These are phyloP conservation scores for Thermochaetoides dissita DNA, from an alignment of 2,329 filamentous ascomycete genomes.

Conservation along the genomic window DNA sequence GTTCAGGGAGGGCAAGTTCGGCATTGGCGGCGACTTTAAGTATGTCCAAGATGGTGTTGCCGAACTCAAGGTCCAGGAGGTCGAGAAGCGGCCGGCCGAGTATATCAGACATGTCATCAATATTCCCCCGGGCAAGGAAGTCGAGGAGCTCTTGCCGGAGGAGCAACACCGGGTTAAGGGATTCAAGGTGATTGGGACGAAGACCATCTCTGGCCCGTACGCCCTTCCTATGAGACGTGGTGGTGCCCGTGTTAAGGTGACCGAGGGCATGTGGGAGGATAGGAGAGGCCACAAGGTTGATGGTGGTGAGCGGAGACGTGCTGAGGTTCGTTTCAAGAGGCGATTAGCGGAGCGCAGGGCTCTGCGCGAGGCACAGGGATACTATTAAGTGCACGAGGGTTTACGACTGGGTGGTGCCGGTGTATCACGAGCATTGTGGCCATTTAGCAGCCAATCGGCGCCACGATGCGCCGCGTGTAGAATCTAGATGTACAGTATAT, in stretches of 20 bases:
- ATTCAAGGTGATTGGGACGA: slow-evolving; percentile 54
- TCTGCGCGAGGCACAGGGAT: slow-evolving; percentile 24
- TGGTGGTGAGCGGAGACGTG: slow-evolving; percentile 81
- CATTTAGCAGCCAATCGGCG: background rate
- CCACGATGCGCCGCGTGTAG: slow-evolving; percentile 8
- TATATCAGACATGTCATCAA: slow-evolving; percentile 41
- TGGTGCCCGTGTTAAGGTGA: slow-evolving; percentile 53
- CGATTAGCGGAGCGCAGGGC: slow-evolving; percentile 67
- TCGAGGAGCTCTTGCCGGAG: slow-evolving; percentile 20
- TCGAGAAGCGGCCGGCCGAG: slow-evolving; percentile 20
- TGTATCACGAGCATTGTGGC: slow-evolving; percentile 1
- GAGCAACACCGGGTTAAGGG: slow-evolving; percentile 42
- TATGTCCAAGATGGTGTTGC: slow-evolving; percentile 49
- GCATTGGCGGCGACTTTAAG: slow-evolving; percentile 68
- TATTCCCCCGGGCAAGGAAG: slow-evolving; percentile 33
- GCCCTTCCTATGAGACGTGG: slow-evolving; percentile 53
- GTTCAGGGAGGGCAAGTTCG: slow-evolving; percentile 64
- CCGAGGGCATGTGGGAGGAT: slow-evolving; percentile 89
- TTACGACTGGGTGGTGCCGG: background rate
- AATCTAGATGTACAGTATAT: slow-evolving; percentile 13
- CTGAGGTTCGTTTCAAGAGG: slow-evolving; percentile 77
- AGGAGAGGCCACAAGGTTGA: slow-evolving; percentile 81
- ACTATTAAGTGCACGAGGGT: slow-evolving; percentile 7
- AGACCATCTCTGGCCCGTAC: slow-evolving; percentile 61
- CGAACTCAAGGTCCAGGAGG: slow-evolving; percentile 34